These are phyloP conservation scores for Mucor piriformis DNA, from an alignment of 371 early-diverging fungal genomes.

Conservation along the genomic window DNA sequence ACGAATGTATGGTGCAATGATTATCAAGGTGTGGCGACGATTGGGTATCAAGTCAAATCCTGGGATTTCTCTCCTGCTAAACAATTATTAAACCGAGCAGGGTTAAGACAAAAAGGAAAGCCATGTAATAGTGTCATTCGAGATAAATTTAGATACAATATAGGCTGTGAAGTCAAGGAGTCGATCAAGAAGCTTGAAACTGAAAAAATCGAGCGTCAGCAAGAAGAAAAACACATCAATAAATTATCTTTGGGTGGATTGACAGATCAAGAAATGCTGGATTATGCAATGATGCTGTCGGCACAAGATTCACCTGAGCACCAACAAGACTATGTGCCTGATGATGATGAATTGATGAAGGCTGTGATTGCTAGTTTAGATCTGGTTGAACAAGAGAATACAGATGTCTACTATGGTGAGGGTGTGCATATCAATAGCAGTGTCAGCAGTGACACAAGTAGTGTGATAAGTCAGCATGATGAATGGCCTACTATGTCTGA, in stretches of 20 bases:
- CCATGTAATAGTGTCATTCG: conserved; percentile 11
- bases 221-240: conserved; percentile 25
- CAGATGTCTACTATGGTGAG: neutral
- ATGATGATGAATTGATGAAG: conserved; percentile 47
- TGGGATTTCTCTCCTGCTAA: conserved; percentile 55
- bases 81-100: conserved; percentile 31
- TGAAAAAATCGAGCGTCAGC: conserved; percentile 38
- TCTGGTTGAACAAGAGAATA: conserved; percentile 4
- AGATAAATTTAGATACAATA: conserved; percentile 37
- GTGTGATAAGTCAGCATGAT: conserved; percentile 2
- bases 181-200: conserved; percentile 33
- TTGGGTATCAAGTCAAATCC: conserved; percentile 50
- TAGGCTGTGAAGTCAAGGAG: conserved; percentile 46
- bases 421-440: neutral
- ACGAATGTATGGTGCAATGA: conserved; percentile 49
- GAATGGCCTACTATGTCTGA: conserved; percentile 16
- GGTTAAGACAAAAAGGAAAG: conserved; percentile 29
- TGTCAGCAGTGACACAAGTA: neutral
- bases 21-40: conserved; percentile 47
- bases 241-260: conserved; percentile 45
- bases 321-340: conserved; percentile 12
- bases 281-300: conserved; percentile 55
- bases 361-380: conserved; percentile 51
- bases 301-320: conserved; percentile 19
- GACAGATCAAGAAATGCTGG: conserved; percentile 52